These are phyloP conservation scores for Xanthoparmelia taractica DNA, from an alignment of 495 filamentous ascomycete genomes.

Conservation along the genomic window DNA sequence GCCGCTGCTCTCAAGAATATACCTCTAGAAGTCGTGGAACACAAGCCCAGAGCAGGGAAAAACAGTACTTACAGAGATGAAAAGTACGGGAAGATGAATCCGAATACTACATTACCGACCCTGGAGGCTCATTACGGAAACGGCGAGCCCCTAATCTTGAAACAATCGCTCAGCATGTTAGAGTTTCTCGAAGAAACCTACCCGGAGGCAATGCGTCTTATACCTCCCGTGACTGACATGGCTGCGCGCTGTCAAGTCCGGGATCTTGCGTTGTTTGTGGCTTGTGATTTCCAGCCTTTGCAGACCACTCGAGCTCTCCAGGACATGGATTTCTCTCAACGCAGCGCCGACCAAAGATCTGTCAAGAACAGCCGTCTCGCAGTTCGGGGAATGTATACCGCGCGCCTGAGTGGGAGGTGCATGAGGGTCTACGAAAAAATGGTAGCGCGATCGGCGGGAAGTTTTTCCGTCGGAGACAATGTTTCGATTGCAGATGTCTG, in stretches of 20 bases:
- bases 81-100: background rate
- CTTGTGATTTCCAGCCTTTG: slow-evolving; percentile 1
- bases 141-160: background rate
- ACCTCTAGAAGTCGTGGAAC: background rate
- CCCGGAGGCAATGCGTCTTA: background rate
- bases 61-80: background rate
- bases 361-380: background rate
- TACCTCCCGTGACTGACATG: slow-evolving; percentile 12
- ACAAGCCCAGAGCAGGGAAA: background rate
- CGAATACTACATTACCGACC: background rate
- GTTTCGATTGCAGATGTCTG: background rate
- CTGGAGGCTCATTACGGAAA: background rate
- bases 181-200: background rate
- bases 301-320: background rate
- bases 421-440: background rate
- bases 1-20: slow-evolving; percentile 7
- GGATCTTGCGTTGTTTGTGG: slow-evolving; percentile 6
- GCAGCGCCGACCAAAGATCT: too few relatives aligned
- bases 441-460: background rate
- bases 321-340: too few relatives aligned
- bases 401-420: background rate
- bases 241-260: background rate
- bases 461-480: background rate
- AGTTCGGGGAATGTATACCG: background rate
- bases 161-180: background rate